phyloP scores from a whole-genome alignment of 768 basidiomycete genomes.

The Serendipita sp. region DNA sequence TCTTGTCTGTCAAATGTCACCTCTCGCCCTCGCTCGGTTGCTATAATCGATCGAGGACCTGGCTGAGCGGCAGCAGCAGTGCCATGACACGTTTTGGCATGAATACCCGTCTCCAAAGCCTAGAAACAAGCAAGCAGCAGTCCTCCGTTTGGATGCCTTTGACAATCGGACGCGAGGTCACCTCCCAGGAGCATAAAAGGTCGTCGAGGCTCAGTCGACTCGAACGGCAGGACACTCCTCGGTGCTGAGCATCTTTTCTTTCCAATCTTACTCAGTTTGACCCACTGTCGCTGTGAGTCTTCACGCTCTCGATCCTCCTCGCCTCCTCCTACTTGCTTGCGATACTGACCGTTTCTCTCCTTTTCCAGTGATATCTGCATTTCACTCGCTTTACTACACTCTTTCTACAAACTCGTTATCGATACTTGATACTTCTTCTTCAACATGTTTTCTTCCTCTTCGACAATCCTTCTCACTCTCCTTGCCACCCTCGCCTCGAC shows the following conservation, averaged over 20 bases:
- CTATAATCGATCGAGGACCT: too few species aligned
- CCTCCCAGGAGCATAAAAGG: background rate
- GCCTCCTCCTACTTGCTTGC: background rate
- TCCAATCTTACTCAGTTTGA: background rate
- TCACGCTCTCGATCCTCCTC: background rate
- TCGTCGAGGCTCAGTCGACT: background rate
- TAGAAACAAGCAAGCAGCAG: too few species aligned
- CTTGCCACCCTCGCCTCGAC: constrained; percentile 11
- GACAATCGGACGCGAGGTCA: too few species aligned
- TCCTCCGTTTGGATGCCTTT: too few species aligned
- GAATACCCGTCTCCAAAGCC: too few species aligned
- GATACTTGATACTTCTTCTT: background rate
- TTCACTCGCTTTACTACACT: background rate
- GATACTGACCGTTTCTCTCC: background rate
- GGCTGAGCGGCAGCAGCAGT: too few species aligned
- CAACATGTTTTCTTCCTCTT: constrained; percentile 16
- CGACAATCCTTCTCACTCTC: constrained; percentile 2
- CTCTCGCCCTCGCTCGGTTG: background rate
- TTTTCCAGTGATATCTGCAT: background rate
- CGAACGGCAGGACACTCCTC: background rate
- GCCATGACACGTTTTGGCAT: too few species aligned
- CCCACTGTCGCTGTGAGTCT: background rate
- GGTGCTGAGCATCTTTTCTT: constrained; percentile 6
- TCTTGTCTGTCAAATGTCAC: background rate
- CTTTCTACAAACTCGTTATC: background rate